phyloP scores from a whole-genome alignment of 139 green algal species.

The Diplosphaera chodatii region DNA sequence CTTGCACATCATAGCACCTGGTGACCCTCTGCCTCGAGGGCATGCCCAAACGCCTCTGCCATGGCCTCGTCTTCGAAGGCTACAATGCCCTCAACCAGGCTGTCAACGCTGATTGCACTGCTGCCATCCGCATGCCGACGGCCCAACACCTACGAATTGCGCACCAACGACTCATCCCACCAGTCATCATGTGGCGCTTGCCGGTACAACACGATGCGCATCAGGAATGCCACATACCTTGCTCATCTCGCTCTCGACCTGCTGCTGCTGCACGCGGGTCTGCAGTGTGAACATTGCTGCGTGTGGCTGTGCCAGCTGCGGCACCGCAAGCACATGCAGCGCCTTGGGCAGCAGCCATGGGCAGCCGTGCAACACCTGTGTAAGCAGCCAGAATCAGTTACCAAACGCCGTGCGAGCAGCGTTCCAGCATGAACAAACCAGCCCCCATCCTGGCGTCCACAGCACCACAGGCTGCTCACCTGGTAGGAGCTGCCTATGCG shows the following conservation, averaged over 20 bases:
- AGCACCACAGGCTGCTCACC: too few relatives aligned
- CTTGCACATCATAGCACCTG: too few relatives aligned
- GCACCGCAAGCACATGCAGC: neutral
- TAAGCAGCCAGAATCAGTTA: too few relatives aligned
- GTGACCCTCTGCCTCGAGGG: neutral
- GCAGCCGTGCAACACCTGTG: constrained; percentile 3
- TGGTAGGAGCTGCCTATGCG: neutral
- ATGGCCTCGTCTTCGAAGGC: neutral
- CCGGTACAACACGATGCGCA: too few relatives aligned
- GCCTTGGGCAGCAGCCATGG: neutral
- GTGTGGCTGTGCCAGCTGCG: neutral
- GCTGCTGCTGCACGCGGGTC: neutral
- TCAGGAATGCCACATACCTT: too few relatives aligned
- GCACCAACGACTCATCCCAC: too few relatives aligned
- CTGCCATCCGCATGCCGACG: neutral
- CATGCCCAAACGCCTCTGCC: neutral
- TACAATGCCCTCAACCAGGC: constrained; percentile 1
- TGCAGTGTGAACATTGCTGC: neutral
- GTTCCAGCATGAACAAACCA: too few relatives aligned
- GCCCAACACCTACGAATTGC: too few relatives aligned
- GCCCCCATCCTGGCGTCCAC: too few relatives aligned
- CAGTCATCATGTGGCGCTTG: too few relatives aligned
- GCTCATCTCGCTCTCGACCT: neutral
- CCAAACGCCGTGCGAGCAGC: too few relatives aligned
- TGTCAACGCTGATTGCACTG: neutral